These are phyloP conservation scores for Lasiosphaeria hispida DNA, from an alignment of 495 filamentous ascomycete species.

Conservation along the genomic window DNA sequence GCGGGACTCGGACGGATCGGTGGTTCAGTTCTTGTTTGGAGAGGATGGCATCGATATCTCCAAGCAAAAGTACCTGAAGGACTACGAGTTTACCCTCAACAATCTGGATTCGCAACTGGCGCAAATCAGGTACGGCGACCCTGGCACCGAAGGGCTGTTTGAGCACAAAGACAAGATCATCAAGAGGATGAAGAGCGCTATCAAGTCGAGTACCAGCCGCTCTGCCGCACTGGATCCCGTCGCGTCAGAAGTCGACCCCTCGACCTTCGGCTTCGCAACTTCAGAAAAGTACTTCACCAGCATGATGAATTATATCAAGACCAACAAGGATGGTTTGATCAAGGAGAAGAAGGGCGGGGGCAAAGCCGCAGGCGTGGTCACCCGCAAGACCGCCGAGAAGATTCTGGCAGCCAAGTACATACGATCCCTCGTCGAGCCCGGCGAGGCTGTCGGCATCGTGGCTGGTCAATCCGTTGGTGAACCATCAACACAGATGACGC, in stretches of 20 bases:
- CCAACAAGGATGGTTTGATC: constrained; percentile 71
- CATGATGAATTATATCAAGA: constrained; percentile 65
- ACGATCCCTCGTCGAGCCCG: constrained; percentile 88
- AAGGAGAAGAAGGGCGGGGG: constrained; percentile 64
- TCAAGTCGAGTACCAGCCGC: constrained; percentile 65
- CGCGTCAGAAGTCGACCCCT: constrained; percentile 68
- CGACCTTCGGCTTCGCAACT: constrained; percentile 74
- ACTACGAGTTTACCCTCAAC: constrained; percentile 86
- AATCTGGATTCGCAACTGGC: constrained; percentile 60
- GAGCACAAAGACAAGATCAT: constrained; percentile 61
- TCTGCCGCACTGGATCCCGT: constrained; percentile 68
- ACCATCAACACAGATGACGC: constrained; percentile 98
- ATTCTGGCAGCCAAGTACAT: constrained; percentile 90
- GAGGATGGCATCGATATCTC: constrained; percentile 94
- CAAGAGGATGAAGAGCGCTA: constrained; percentile 73
- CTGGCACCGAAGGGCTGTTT: constrained; percentile 34
- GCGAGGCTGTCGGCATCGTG: constrained; percentile 96
- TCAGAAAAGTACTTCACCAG: constrained; percentile 78
- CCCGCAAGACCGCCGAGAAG: constrained; percentile 75
- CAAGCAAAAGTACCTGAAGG: constrained; percentile 85
- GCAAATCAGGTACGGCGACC: constrained; percentile 44
- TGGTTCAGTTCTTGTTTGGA: constrained; percentile 95
- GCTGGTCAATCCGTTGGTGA: constrained; percentile 96
- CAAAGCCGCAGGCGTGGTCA: constrained; percentile 33
- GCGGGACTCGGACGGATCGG: constrained; percentile 84